Conservation (phyloP, 208 protist genomes). For the Trypanosoma vivax region DNA sequence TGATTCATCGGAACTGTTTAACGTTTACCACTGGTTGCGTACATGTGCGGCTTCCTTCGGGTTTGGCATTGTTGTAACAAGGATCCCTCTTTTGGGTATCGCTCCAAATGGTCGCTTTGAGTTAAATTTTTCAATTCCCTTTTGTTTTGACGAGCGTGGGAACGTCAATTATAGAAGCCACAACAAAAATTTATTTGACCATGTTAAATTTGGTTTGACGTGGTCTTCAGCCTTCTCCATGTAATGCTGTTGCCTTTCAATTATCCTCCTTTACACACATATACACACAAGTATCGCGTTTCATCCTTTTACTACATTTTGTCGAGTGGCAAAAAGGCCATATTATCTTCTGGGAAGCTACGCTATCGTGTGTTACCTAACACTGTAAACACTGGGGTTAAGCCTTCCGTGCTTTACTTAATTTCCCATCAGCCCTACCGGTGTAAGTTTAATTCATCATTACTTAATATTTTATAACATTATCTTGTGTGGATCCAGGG, state of each 20-base stretch:
- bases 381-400: too few species aligned
- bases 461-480: too few species aligned
- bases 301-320: too few species aligned
- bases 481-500: too few species aligned
- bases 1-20: slow-evolving; percentile 28
- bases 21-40: slow-evolving; percentile 47
- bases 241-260: slow-evolving; percentile 23
- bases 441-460: too few species aligned
- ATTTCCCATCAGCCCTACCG: too few species aligned
- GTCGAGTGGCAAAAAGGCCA: too few species aligned
- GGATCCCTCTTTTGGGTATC: slow-evolving; percentile 76
- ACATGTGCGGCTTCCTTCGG: slow-evolving; percentile 68
- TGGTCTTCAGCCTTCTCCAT: slow-evolving; percentile 77
- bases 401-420: too few species aligned
- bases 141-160: slow-evolving; percentile 52
- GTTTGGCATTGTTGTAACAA: slow-evolving; percentile 68
- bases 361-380: too few species aligned
- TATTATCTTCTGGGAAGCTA: too few species aligned
- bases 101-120: slow-evolving; percentile 75
- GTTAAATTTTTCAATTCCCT: slow-evolving; percentile 64
- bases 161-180: slow-evolving; percentile 52
- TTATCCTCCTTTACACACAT: background rate
- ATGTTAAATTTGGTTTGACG: slow-evolving; percentile 68
- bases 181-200: slow-evolving; percentile 58
- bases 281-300: background rate